phyloP scores from a whole-genome alignment of 345 rosid genomes.

The Sapria himalayana region DNA sequence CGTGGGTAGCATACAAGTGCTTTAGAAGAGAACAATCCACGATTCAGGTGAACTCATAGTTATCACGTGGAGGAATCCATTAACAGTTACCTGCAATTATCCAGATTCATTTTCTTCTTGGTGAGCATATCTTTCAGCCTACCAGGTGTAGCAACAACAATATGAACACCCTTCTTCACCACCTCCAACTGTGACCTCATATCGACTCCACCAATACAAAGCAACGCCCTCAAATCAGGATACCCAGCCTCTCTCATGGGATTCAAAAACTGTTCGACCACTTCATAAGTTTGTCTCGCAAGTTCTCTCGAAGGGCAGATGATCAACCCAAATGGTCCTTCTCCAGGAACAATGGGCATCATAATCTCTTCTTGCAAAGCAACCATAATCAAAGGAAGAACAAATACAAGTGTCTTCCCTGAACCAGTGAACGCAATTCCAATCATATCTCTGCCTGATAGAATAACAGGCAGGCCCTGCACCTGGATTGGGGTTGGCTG shows the following conservation, averaged over 20 bases:
- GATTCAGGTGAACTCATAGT: too few relatives aligned
- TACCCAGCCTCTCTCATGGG: constrained; percentile 43
- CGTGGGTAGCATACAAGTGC: too few relatives aligned
- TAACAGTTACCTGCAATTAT: constrained; percentile 53
- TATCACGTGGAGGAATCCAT: too few relatives aligned
- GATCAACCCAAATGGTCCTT: constrained; percentile 70
- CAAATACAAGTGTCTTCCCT: constrained; percentile 74
- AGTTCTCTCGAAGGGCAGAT: constrained; percentile 85
- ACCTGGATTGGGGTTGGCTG: constrained; percentile 94
- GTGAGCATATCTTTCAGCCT: constrained; percentile 90
- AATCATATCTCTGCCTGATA: constrained; percentile 74
- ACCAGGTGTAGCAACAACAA: constrained; percentile 91
- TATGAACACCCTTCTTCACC: constrained; percentile 73
- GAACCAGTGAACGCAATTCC: constrained; percentile 93
- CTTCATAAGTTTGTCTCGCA: constrained; percentile 79
- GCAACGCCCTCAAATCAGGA: constrained; percentile 53
- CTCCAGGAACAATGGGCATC: constrained; percentile 77
- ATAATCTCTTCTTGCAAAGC: constrained; percentile 75
- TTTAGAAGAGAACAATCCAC: too few relatives aligned
- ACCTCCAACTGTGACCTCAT: constrained; percentile 80
- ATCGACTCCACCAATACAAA: constrained; percentile 83
- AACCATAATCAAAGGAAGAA: constrained; percentile 74
- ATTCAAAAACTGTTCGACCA: constrained; percentile 53
- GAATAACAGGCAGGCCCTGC: constrained; percentile 78
- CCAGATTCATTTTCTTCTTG: constrained; percentile 78